Base-by-base conservation (phyloP, 352 stramenopile species). In the Phytopythium oedochilum region DNA sequence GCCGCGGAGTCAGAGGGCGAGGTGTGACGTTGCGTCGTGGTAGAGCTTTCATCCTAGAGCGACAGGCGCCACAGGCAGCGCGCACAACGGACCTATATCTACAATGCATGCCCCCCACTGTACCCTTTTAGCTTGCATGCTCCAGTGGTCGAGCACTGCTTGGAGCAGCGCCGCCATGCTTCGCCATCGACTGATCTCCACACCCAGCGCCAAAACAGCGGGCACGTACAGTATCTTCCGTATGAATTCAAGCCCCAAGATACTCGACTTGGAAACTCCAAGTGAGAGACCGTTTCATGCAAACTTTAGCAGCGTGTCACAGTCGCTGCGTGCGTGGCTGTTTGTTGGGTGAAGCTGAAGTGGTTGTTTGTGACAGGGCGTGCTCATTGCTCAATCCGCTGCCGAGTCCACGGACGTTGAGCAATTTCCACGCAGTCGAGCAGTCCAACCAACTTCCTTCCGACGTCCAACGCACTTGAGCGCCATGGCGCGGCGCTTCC, bases 401-500 rank as follows among this genome's bases (percentile, higher is more conserved):
- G 11, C 22, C 40, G 36, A 23, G 36, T n/a, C 20, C 35, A 40
- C 35, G 35, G 20, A 17, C 14, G 15, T 40, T 40, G n/a, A 20
- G 20, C 35, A 40, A 8, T 20, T 17, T 40, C 17, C 3, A n/a
- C n/a, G n/a, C n/a, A n/a, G n/a, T n/a, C n/a, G n/a, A n/a, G n/a
- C n/a, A n/a, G n/a, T n/a, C n/a, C n/a, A n/a, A n/a, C n/a, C n/a
- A n/a, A n/a, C n/a, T n/a, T n/a, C n/a, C n/a, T n/a, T n/a, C n/a
- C n/a, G n/a, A n/a, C n/a, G n/a, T n/a, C n/a, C n/a, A n/a, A n/a
- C n/a, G n/a, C n/a, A n/a, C n/a, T n/a, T n/a, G n/a, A n/a, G 10
- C 32, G 20, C 44, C 23, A 55, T 55, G 48, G 48, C 48, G n/a
- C 31, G 20, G 22, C 48, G 64, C 25, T 72, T 79, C 56, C 58